A percentile compares a stretch with the other conserved stretches of the same genome.
Conservation (phyloP, 305 asterid species). For the Withania somnifera region DNA sequence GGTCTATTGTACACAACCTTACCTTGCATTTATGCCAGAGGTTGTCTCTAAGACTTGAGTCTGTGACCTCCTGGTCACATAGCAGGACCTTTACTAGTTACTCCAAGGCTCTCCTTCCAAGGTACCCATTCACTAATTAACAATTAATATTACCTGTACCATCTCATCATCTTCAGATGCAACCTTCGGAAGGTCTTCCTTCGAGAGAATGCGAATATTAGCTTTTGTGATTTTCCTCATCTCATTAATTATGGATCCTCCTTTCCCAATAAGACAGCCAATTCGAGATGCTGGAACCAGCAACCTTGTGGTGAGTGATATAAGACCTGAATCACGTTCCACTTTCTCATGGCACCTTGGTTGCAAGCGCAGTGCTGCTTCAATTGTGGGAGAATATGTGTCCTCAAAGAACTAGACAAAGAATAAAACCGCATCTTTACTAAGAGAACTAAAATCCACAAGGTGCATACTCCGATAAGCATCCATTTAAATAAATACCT, state of each 20-base stretch:
- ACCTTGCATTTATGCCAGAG: too few species aligned
- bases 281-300: conserved; percentile 69
- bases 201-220: conserved; percentile 69
- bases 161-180: conserved; percentile 74
- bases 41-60: too few species aligned
- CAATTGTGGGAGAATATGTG: conserved; percentile 60
- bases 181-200: conserved; percentile 71
- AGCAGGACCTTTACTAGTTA: too few species aligned
- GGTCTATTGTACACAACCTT: too few species aligned
- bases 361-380: conserved; percentile 73
- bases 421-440: not conserved
- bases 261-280: conserved; percentile 84
- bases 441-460: not conserved
- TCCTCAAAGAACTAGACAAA: conserved; percentile 48
- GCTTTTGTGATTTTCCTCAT: conserved; percentile 73
- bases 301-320: conserved; percentile 55
- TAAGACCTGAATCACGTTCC: conserved; percentile 73
- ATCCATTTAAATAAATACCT: conserved; percentile 25
- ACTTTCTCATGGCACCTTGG: conserved; percentile 77
- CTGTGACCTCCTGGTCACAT: too few species aligned
- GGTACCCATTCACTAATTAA: not conserved
- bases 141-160: conserved; percentile 55
- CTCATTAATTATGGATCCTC: conserved; percentile 76
- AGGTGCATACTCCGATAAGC: not conserved
- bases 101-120: too few species aligned